Evolutionary conservation across 768 basidiomycete species (phyloP), one percentile per base, ranked within the genome.

Genomic region (Boletellus emodensis): DNA sequence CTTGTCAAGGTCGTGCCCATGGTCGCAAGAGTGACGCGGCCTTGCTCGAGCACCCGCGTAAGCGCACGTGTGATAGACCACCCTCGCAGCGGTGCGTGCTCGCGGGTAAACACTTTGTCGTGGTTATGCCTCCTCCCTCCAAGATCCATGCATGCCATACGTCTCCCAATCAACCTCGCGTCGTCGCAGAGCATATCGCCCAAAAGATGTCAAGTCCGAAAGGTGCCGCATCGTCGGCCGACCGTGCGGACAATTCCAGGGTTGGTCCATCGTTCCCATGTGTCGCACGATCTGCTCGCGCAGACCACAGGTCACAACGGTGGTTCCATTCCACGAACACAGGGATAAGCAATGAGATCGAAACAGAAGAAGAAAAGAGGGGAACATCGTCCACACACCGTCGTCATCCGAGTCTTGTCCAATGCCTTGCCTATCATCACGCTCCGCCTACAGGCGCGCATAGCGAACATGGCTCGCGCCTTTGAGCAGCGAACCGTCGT

Each of bases 401-500:
- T 62, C 17, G 75, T 79, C 95, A 99, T 98, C 61, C 90, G 90
- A 14, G 72, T 67, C 52, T 69, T 74, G 34, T 78, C 92, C 53
- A 98, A 74, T 11, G 93, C 76, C 72, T 82, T 90, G 4, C 96
- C 94, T 39, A 97, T 77, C 96, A 98, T 99, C 37, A 96, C 85
- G 67, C 94, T 97, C 72, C 90, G 94, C 55, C 95, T 68, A 69
- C 96, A 99, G 0, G 96, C 96, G 33, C 94, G 81, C 80, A 85
- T 90, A 0, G 96, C 96, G 63, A 99, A 97, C 94, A 99, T 97
- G 5, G 84, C 77, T 14, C 94, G 80, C 14, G 90, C 92, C 67
- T 98, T 98, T 14, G 87, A 87, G 62, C 93, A 96, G 18, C 96
- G 78, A 0, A 96, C 90, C 80, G 92, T 88, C 60, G 85, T 82